phyloP scores from a whole-genome alignment of 306 rosid species.

The Glycyrrhiza uralensis region DNA sequence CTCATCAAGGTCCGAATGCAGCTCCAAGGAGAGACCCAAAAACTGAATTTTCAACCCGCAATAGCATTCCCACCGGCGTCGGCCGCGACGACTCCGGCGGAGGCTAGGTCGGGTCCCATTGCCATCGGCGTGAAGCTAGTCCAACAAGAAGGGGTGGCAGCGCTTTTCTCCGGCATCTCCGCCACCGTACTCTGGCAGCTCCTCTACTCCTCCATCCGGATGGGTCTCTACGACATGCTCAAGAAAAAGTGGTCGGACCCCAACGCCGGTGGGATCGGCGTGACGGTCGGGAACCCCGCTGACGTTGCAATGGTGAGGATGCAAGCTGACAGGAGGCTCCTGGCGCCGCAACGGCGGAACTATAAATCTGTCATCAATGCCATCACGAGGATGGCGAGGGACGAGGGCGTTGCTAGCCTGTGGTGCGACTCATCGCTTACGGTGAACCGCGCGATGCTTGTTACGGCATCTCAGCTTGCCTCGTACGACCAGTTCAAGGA shows the following conservation, averaged over 20 bases:
- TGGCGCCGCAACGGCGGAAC: conserved; percentile 43
- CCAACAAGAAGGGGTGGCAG: conserved; percentile 60
- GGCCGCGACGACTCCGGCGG: background rate
- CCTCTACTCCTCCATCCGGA: conserved; percentile 74
- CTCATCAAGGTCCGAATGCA: conserved; percentile 86
- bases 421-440: conserved; percentile 75
- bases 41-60: conserved; percentile 31
- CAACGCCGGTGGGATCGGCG: conserved; percentile 42
- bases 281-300: conserved; percentile 63
- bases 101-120: conserved; percentile 36
- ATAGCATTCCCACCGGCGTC: conserved; percentile 29
- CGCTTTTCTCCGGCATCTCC: conserved; percentile 64
- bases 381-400: conserved; percentile 41
- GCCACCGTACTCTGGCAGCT: conserved; percentile 72
- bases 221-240: conserved; percentile 72
- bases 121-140: conserved; percentile 46
- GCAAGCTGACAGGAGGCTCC: conserved; percentile 81
- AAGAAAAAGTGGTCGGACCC: conserved; percentile 63
- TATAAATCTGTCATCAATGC: conserved; percentile 68
- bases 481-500: conserved; percentile 71
- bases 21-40: conserved; percentile 59
- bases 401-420: conserved; percentile 53
- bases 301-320: conserved; percentile 82
- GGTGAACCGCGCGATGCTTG: conserved; percentile 76
- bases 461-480: conserved; percentile 71